Evolutionary conservation across 164 flowering plant species (phyloP), one percentile per base, ranked within the genome.

Genomic region (Nymphaea colorata): DNA sequence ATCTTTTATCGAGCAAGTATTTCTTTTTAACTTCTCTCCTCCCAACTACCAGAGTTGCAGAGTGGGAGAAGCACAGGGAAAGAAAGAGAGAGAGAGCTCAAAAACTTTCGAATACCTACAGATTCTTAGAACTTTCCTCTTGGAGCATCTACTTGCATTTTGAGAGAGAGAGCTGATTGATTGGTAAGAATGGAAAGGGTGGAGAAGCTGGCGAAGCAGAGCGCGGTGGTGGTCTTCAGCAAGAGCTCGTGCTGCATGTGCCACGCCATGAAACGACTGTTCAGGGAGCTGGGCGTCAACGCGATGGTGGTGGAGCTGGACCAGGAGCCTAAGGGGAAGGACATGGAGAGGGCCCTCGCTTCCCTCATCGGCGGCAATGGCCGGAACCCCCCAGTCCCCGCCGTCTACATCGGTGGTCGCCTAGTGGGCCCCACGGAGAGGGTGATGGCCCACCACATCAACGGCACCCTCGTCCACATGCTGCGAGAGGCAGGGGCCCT

Each of bases 401-500:
- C 85, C 0, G 83, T 91, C 11, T 91, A 89, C 65, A 82, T 89
- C 2, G 98, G 96, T 0, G 98, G 98, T 6, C 86, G 83, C 83
- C 79, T 84, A 67, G 65, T 90, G n/a, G 98, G 98, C 6, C 92
- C 90, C 0, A 71, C 87, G 18, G 86, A 91, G 67, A 75, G 82
- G 0, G 80, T 91, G 65, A 89, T 91, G 96, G 82, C 88, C 0
- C 82, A 80, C 75, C 98, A 91, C 72, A 91, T 91, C 71, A 86
- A 83, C 51, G 98, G 92, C 62, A 74, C 90, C 3, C 74, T 91
- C 59, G 83, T 89, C 10, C 98, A 96, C 67, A 92, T 86, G 61
- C 86, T 90, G 67, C 88, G 87, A 61, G 84, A 84, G 2, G 91
- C 97, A 61, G 97, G 94, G 8, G 98, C 92, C 42, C 91, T 91